Conservation (phyloP, 352 stramenopile species). For the Thalassiosira pacifica region DNA sequence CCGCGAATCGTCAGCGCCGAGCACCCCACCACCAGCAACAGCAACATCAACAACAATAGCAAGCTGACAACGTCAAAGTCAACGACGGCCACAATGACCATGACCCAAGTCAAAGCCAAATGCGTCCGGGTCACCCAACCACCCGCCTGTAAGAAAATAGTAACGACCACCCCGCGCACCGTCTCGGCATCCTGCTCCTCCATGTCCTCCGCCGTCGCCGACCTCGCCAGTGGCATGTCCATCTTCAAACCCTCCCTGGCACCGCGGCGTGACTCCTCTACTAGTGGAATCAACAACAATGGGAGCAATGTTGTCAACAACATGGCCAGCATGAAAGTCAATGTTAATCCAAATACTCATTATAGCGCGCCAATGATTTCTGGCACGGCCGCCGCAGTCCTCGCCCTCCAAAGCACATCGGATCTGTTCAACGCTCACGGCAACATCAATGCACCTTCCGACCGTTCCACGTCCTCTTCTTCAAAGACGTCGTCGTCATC, state of each 20-base stretch:
- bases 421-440: neutral
- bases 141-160: neutral
- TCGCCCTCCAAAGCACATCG: conserved; percentile 39
- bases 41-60: neutral
- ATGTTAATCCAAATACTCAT: neutral
- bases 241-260: conserved; percentile 1
- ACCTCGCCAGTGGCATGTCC: conserved; percentile 44
- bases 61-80: neutral
- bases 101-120: neutral
- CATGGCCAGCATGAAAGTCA: too few species aligned
- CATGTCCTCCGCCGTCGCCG: conserved; percentile 45
- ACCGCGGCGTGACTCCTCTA: too few species aligned
- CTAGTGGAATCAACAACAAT: neutral
- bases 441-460: neutral
- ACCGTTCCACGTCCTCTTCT: neutral
- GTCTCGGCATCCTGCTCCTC: conserved; percentile 10
- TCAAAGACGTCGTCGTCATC: too few species aligned
- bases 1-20: neutral
- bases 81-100: neutral
- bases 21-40: neutral
- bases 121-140: neutral
- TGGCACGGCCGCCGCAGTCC: conserved; percentile 50
- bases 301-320: neutral
- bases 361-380: conserved; percentile 56
- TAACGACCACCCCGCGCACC: neutral